Base-by-base conservation (phyloP, 805 yeast species). In the Kuraishia hungarica region DNA sequence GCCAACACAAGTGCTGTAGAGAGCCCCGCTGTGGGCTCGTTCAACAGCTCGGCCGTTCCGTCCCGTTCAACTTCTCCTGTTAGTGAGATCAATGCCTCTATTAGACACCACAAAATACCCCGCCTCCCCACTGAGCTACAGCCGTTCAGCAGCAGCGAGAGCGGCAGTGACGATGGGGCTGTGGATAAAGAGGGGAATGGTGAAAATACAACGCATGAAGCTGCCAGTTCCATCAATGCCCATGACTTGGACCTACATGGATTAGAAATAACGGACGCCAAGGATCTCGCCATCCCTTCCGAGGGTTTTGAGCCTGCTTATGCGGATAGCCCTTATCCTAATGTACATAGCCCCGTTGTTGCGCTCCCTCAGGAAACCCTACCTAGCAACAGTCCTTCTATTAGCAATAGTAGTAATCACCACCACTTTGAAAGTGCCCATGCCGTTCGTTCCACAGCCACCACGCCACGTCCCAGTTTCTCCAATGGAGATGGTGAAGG, bases 91-190 rank as follows among this genome's bases (percentile, higher is more conserved):
- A n/a, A 23, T 13, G 22, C 51, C 21, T 23, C 35, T 19, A 53
- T 56, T n/a, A 43, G 29, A 46, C 59, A 53, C 51, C 50, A 52
- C 47, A 54, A 56, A 39, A 82, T 83, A 54, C 86, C 86, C 24
- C 70, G 83, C 61, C 74, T 73, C 23, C 83, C 81, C 24, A 79
- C 83, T 0, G 86, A 83, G 56, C 72, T 86, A 49, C 82, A 79
- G 62, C 83, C 83, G 5, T 67, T 79, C 56, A 77, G 82, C 58
- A 77, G 82, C 23, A 74, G 79, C 23, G 83, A 78, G n/a, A n/a
- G n/a, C 51, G 79, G 73, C 39, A 77, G 71, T 11, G 68, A 66
- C 5, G 71, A 65, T 23, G 51, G 51, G 28, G 51, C 6, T 10
- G 11, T 10, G 35, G 35, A 22, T 6, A 19, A 21, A 28, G 49